Evolutionary conservation across 768 basidiomycete genomes (phyloP).

Genomic region (Neoboletus subvelutipes): DNA sequence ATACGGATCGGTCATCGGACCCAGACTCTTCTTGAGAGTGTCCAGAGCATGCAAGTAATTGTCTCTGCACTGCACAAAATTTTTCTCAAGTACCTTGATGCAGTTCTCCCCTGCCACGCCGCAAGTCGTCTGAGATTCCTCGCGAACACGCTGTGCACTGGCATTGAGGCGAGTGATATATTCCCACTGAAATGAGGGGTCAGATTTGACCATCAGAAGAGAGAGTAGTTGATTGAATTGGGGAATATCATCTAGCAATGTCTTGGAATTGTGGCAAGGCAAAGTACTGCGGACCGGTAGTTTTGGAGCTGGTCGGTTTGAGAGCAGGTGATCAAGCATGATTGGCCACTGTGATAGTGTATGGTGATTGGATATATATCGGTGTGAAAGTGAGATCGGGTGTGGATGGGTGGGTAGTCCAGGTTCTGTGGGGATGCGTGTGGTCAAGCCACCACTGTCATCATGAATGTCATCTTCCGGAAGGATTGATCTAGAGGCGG

Average conservation of each 20-base stretch:
- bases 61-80: background rate
- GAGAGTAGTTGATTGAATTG: background rate
- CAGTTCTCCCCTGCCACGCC: too few species aligned
- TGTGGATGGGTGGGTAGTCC: too few species aligned
- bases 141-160: background rate
- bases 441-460: too few species aligned
- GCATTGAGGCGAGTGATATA: conserved; percentile 12
- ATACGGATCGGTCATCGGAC: background rate
- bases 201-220: background rate
- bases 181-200: conserved; percentile 4
- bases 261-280: too few species aligned
- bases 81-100: background rate
- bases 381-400: too few species aligned
- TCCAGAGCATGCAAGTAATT: conserved; percentile 2
- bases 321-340: too few species aligned
- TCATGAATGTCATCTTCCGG: too few species aligned
- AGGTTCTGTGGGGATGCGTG: too few species aligned
- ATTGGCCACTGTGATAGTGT: too few species aligned
- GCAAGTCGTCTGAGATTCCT: background rate
- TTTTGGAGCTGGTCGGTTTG: background rate
- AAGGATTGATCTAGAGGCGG: too few species aligned
- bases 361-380: too few species aligned
- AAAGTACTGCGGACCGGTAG: background rate
- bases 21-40: conserved; percentile 4
- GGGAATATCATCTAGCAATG: background rate